These are phyloP conservation scores for Geotrichum cucujoidarum DNA, from an alignment of 1,139 yeast species.

Conservation along the genomic window DNA sequence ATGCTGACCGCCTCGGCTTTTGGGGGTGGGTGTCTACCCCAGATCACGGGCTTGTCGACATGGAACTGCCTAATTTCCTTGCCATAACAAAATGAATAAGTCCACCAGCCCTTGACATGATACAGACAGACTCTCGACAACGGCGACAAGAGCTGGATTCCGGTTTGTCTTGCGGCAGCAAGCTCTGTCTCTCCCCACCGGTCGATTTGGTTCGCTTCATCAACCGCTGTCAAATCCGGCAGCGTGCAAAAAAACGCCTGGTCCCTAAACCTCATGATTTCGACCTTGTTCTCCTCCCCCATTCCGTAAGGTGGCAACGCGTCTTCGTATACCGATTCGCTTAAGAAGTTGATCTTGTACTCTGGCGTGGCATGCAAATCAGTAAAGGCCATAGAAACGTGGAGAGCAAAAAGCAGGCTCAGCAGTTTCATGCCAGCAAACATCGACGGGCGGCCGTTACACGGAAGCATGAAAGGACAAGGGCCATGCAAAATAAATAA, in stretches of 20 bases:
- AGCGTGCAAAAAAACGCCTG: constrained; percentile 10
- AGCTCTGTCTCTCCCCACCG: constrained; percentile 8
- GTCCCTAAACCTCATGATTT: constrained; percentile 11
- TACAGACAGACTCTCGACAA: constrained; percentile 36
- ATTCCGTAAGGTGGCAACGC: constrained; percentile 10
- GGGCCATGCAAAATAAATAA: neutral
- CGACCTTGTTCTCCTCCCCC: constrained; percentile 2
- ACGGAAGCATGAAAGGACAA: neutral
- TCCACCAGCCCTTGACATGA: constrained; percentile 57
- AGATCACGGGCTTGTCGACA: constrained; percentile 25
- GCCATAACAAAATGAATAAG: constrained; percentile 54
- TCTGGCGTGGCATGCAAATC: constrained; percentile 7
- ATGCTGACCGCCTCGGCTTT: constrained; percentile 40
- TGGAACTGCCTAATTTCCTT: constrained; percentile 56
- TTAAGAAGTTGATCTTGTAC: neutral
- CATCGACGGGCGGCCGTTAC: neutral
- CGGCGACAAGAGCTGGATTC: constrained; percentile 32
- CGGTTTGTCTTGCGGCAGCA: constrained; percentile 22
- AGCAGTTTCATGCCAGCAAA: neutral
- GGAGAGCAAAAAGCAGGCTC: neutral
- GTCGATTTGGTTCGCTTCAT: neutral
- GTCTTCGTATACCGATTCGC: constrained; percentile 1
- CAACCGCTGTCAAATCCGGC: constrained; percentile 4
- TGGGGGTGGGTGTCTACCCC: constrained; percentile 15
- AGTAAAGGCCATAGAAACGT: neutral